phyloP scores from a whole-genome alignment of 345 rosid species.

The Euclidium syriacum region DNA sequence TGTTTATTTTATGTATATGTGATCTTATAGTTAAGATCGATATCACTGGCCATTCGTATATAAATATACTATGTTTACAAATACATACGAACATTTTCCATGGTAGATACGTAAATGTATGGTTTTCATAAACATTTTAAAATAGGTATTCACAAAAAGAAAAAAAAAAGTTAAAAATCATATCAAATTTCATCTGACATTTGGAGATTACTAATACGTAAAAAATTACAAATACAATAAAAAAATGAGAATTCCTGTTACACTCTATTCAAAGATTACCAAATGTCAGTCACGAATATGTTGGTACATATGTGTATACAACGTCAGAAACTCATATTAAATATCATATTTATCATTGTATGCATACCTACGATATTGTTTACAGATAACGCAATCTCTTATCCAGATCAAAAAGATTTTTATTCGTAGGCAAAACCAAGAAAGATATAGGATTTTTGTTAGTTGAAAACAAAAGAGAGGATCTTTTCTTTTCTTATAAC shows the following conservation, averaged over 20 bases:
- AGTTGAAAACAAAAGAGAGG: not conserved
- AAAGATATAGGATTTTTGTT: not conserved
- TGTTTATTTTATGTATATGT: not conserved
- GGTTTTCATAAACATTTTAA: too few species aligned
- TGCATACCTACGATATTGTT: too few species aligned
- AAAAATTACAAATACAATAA: not conserved
- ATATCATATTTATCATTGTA: not conserved
- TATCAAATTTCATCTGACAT: too few species aligned
- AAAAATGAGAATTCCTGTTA: not conserved
- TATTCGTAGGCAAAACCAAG: constrained; percentile 22
- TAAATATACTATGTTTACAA: not conserved
- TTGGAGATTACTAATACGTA: not conserved
- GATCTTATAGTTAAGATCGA: constrained; percentile 10
- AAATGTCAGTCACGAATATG: constrained; percentile 2
- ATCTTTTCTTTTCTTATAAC: not conserved
- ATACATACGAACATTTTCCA: not conserved
- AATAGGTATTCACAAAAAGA: too few species aligned
- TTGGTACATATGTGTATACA: not conserved
- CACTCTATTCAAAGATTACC: not conserved
- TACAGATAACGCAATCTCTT: constrained; percentile 16
- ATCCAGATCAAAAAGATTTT: constrained; percentile 26
- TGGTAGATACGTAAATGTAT: too few species aligned
- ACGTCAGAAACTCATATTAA: not conserved
- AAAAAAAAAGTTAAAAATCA: not conserved
- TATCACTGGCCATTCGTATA: not conserved